phyloP scores from a whole-genome alignment of 2,329 filamentous ascomycete species.

The Penicillium sp. region DNA sequence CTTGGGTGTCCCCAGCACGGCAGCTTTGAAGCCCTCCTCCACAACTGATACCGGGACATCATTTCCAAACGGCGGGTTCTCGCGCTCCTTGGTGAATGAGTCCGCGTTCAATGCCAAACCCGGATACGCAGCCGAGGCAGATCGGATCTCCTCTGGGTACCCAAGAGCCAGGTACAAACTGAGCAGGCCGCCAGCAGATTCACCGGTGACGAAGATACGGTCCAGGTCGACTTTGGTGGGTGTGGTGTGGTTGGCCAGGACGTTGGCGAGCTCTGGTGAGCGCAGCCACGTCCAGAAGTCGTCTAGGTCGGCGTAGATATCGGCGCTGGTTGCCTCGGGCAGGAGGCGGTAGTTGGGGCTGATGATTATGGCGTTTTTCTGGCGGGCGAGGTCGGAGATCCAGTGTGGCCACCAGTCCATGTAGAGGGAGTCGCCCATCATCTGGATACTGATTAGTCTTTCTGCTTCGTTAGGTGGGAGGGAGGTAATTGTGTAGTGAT shows the following conservation, averaged over 20 bases:
- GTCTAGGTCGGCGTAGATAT: conserved; percentile 51
- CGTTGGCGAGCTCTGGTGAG: conserved; percentile 7
- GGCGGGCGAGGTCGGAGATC: conserved; percentile 43
- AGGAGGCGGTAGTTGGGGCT: conserved; percentile 54
- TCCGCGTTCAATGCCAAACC: conserved; percentile 27
- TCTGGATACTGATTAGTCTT: conserved; percentile 19
- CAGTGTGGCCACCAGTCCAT: conserved; percentile 34
- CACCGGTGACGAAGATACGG: conserved; percentile 31
- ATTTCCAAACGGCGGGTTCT: conserved; percentile 15
- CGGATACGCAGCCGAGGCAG: conserved; percentile 36
- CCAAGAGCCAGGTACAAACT: conserved; percentile 30
- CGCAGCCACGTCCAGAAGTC: conserved; percentile 54
- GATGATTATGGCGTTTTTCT: conserved; percentile 48
- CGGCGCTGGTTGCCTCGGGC: conserved; percentile 50
- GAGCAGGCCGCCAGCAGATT: conserved; percentile 35
- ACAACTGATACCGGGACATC: conserved; percentile 16
- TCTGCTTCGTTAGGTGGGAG: not conserved
- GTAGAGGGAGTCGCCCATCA: conserved; percentile 33
- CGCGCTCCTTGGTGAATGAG: conserved; percentile 20
- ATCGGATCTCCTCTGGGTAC: conserved; percentile 33
- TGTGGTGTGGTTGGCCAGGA: conserved; percentile 15
- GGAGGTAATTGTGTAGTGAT: not conserved
- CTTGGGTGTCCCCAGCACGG: conserved; percentile 9
- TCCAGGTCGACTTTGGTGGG: conserved; percentile 25
- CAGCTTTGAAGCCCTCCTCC: conserved; percentile 7